Conservation (phyloP, 1,284 basidiomycete species). For the Irpex sp. region DNA sequence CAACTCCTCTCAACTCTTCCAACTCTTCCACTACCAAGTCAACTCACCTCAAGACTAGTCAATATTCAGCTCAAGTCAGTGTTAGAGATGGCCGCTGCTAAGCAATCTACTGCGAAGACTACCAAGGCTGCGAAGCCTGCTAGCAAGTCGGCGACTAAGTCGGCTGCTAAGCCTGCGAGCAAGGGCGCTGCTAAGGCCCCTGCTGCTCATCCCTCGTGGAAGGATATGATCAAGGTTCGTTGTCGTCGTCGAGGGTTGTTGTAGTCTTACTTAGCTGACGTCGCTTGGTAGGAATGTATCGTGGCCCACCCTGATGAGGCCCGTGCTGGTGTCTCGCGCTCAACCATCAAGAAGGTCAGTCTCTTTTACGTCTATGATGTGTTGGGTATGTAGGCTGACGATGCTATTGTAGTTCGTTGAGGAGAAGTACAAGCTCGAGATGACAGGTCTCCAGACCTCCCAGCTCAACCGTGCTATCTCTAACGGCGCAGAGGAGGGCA, state of each 20-base stretch:
- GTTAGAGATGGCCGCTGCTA: conserved; percentile 15
- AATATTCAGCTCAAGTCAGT: conserved; percentile 10
- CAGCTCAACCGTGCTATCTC: conserved; percentile 81
- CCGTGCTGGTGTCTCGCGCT: conserved; percentile 82
- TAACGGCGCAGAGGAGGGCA: conserved; percentile 71
- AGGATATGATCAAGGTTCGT: conserved; percentile 73
- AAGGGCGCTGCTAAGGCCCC: conserved; percentile 25
- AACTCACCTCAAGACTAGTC: not conserved
- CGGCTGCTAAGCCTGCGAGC: conserved; percentile 32
- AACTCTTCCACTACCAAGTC: not conserved
- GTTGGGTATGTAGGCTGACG: conserved; percentile 3
- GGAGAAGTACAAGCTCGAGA: conserved; percentile 73
- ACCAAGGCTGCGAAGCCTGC: conserved; percentile 39
- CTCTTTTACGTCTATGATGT: not conserved
- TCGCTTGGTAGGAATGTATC: conserved; percentile 68
- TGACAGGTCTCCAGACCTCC: conserved; percentile 68
- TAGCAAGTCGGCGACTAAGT: conserved; percentile 30
- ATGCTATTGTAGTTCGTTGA: conserved; percentile 54
- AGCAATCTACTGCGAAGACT: conserved; percentile 10
- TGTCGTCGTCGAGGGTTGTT: not conserved
- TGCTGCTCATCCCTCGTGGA: conserved; percentile 57
- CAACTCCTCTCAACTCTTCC: conserved; percentile 7
- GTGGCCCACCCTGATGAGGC: conserved; percentile 67
- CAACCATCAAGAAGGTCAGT: conserved; percentile 80
- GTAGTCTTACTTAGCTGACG: conserved; percentile 13